Base-by-base conservation (phyloP, 2,329 filamentous ascomycete species). In the Cytospora piceicola region DNA sequence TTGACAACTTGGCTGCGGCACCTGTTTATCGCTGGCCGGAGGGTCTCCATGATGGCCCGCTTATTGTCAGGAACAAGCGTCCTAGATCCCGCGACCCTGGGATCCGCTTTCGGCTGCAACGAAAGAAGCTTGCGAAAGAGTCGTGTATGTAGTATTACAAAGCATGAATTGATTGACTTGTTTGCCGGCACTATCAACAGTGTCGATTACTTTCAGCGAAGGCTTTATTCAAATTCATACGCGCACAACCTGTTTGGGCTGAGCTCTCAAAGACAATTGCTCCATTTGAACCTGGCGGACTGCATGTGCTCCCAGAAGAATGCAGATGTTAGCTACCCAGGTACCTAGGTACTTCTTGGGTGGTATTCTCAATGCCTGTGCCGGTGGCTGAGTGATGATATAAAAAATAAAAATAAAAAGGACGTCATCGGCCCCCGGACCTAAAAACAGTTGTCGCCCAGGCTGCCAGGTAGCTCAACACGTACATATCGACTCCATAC, bases 381-480 rank as follows among this genome's bases (percentile, higher is more conserved):
- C 15, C 15, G 34, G 34, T 36, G 34, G 34, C 34, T 36, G 9
- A 36, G 12, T 36, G 34, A 42, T 1, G 39, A n/a, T n/a, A 6
- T 9, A 34, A 9, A 34, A 36, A 42, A n/a, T n/a, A n/a, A 42
- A 42, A n/a, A n/a, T 1, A 42, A 5, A 42, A 42, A 36, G 54
- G 54, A 63, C 61, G 61, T 63, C 61, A 63, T 63, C 53, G 53
- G 61, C 53, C 34, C 53, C 34, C 53, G 61, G 42, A 57, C n/a
- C 61, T 63, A 57, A 63, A 17, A 49, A 22, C 53, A 29, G 55
- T 52, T 36, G 34, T 36, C 34, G 34, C 34, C 34, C 14, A 11
- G 32, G n/a, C n/a, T n/a, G n/a, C n/a, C n/a, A n/a, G n/a, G n/a
- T n/a, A n/a, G n/a, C n/a, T 57, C 36, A 56, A 22, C 39, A 15